These are phyloP conservation scores for Phytophthora agathidicida DNA, from an alignment of 352 stramenopile genomes.

Conservation along the genomic window DNA sequence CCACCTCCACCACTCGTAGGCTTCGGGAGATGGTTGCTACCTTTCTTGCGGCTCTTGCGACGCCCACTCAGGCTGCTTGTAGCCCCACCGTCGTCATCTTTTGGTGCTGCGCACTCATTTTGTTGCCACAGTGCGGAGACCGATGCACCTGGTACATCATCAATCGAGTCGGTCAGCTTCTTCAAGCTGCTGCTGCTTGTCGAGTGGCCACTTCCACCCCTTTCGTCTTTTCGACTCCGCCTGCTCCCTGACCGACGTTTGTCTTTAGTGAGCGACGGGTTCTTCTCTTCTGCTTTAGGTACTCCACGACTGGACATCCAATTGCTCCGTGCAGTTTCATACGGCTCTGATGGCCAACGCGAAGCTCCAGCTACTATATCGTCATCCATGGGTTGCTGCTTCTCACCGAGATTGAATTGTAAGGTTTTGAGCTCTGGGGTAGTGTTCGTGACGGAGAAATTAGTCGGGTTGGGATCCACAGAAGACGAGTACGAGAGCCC, in stretches of 20 bases:
- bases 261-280: slow-evolving; percentile 31
- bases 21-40: slow-evolving; percentile 49
- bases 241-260: slow-evolving; percentile 51
- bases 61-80: slow-evolving; percentile 33
- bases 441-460: slow-evolving; percentile 1
- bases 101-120: slow-evolving; percentile 35
- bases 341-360: slow-evolving; percentile 23
- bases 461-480: slow-evolving; percentile 11
- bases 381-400: slow-evolving; percentile 31
- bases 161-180: slow-evolving; percentile 38
- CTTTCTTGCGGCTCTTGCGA: slow-evolving; percentile 47
- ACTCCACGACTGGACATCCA: slow-evolving; percentile 45
- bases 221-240: slow-evolving; percentile 45
- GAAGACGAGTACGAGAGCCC: slow-evolving; percentile 42
- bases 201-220: slow-evolving; percentile 26
- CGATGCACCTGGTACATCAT: slow-evolving; percentile 27
- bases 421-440: slow-evolving; percentile 40
- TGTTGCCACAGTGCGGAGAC: slow-evolving; percentile 22
- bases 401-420: slow-evolving; percentile 33
- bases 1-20: slow-evolving; percentile 27
- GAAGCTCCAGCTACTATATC: slow-evolving; percentile 19
- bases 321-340: slow-evolving; percentile 47
- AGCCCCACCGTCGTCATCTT: slow-evolving; percentile 44
- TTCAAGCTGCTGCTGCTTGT: slow-evolving; percentile 46
- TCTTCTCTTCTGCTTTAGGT: slow-evolving; percentile 57